These are phyloP conservation scores for Silene coronaria DNA, from an alignment of 179 eudicot species.

Conservation along the genomic window DNA sequence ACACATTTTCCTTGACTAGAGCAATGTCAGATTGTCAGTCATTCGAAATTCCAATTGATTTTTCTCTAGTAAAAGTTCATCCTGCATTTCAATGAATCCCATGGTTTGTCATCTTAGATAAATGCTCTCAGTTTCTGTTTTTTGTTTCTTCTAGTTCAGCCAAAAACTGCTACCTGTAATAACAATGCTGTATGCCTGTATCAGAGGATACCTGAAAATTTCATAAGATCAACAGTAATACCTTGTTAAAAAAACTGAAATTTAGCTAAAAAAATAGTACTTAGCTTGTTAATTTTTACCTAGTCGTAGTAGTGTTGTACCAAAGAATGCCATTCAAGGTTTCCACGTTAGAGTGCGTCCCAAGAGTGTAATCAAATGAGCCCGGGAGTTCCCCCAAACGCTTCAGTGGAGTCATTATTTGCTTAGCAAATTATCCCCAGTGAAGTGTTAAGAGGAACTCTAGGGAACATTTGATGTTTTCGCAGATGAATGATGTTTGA, in stretches of 20 bases:
- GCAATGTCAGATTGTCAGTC: background rate
- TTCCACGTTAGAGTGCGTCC: background rate
- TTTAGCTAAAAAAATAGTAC: background rate
- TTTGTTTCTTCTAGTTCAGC: too few species aligned
- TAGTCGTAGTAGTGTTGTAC: background rate
- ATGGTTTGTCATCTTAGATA: background rate
- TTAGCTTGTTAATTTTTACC: background rate
- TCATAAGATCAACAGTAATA: background rate
- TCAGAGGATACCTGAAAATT: background rate
- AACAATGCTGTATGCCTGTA: too few species aligned
- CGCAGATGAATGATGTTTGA: background rate
- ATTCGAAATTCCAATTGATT: background rate
- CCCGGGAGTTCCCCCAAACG: conserved; percentile 38
- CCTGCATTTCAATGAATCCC: background rate
- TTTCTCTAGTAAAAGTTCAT: too few species aligned
- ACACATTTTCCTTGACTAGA: background rate
- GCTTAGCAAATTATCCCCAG: background rate
- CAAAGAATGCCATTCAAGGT: background rate
- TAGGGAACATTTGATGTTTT: conserved; percentile 19
- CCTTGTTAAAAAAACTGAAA: background rate
- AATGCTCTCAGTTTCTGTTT: too few species aligned
- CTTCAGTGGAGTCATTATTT: conserved; percentile 25
- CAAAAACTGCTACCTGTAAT: too few species aligned
- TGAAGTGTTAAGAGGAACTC: conserved; percentile 38
- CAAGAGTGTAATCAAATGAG: conserved; percentile 1